Evolutionary conservation across 768 basidiomycete species (phyloP), one percentile per base, ranked within the genome.

Genomic region (Asterophora lycoperdoides): DNA sequence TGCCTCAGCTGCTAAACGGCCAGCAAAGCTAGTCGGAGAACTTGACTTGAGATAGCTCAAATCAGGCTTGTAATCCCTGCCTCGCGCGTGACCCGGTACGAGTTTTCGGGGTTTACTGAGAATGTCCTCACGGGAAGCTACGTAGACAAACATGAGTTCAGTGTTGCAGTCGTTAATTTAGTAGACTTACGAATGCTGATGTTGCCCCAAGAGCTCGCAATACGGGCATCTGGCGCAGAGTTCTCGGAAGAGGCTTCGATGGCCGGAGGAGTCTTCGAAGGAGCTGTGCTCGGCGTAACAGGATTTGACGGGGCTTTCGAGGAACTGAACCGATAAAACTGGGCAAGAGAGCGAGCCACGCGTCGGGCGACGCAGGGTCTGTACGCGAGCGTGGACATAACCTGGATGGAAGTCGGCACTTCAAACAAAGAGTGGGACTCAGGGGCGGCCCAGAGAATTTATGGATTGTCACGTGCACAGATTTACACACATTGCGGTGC

Each of bases 151-250:
- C 10, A 18, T 54, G 14, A 56, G 44, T 14, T 8, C 13, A 2
- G 39, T 20, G 2, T 19, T 34, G n/a, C 29, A 39, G 13, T 10
- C 18, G 15, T 19, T 14, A 36, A 10, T 5, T 30, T 23, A 33
- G 28, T 41, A 19, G 39, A 64, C 70, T 56, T 59, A 71, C 72
- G 69, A 56, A 72, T 72, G 40, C 51, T 30, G 41, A 73, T 53
- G 37, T 58, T 48, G 30, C 54, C 59, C 56, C 58, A 64, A 36
- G 53, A 57, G 30, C 36, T 56, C 15, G 59, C 55, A 20, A 64
- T 51, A 28, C 49, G 62, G 43, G 51, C 40, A 14, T 46, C 50
- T 30, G 54, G 35, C 10, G 48, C n/a, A 23, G 32, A 43, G 28
- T 38, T 46, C n/a, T 38, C 8, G 18, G 49, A 36, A 10, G 40